phyloP scores from a whole-genome alignment of 75 land plant genomes.

The Cryptomeria japonica region DNA sequence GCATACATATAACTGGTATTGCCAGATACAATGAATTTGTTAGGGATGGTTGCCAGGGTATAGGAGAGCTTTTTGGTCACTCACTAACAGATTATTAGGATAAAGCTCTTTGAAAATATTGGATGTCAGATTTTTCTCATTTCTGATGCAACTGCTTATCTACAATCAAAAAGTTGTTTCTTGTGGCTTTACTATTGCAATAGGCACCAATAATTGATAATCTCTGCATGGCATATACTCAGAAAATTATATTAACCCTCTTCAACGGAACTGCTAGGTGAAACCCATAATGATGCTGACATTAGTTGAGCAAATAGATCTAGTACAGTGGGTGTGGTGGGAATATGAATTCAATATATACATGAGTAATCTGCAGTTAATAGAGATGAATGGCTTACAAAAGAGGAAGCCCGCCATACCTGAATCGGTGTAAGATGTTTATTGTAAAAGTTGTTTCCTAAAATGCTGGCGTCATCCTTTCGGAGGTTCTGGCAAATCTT shows the following conservation, averaged over 20 bases:
- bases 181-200: background rate
- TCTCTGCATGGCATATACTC: background rate
- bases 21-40: no score
- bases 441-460: slow-evolving; percentile 21
- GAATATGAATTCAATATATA: no score
- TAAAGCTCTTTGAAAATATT: no score
- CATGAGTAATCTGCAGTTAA: no score
- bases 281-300: background rate
- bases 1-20: no score
- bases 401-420: no score
- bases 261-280: background rate
- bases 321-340: background rate
- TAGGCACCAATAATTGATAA: background rate
- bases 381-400: no score
- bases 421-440: slow-evolving; percentile 21
- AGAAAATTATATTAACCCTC: background rate
- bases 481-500: slow-evolving; percentile 18
- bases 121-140: background rate
- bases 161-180: background rate
- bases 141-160: background rate
- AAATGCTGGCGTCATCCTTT: background rate
- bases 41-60: no score
- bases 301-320: background rate
- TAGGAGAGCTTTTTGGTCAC: background rate
- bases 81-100: background rate